Base-by-base conservation (phyloP, 1,284 basidiomycete species). In the Chalciporus sp. region DNA sequence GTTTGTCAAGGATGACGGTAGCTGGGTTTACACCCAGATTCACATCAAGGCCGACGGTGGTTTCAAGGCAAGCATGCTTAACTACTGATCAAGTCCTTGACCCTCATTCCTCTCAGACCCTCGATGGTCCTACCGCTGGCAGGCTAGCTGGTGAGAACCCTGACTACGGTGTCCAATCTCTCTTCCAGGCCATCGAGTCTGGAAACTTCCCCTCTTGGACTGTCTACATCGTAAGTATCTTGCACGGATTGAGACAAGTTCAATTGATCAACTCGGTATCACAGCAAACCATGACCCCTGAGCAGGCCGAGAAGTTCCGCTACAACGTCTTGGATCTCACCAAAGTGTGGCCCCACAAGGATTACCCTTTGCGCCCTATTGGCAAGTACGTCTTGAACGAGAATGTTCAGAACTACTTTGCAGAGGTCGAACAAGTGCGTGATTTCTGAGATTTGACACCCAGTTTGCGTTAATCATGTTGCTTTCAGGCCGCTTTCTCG, bases 311-410 rank as follows among this genome's bases (percentile, higher is more conserved):
- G 76, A 79, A 83, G 47, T 94, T 92, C 81, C 86, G 90, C 58
- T 90, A 92, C 81, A 93, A 90, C 70, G 76, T 94, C 56, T 85
- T 95, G 62, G 94, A 97, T 72, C 76, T 97, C 50, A 97, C 95
- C 58, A 96, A 97, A 73, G 76, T 93, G 62, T 95, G 92, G 92
- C 81, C 91, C 10, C 92, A 94, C 69, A 69, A 69, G 47, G 85
- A 96, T 28, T 95, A 79, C 81, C 95, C 94, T n/a, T 80, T 96
- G 52, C 86, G 92, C 54, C 84, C 84, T 8, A 71, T 97, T 59
- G 95, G 94, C 61, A 94, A 88, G 75, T 72, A 97, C 56, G 90
- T 91, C 11, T 80, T 97, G 61, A 88, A 95, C 77, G 82, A 90
- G 76, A 95, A 95, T 73, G 80, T 84, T 26, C 78, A 90, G 64